Conservation (phyloP, 2,329 filamentous ascomycete genomes). For the Aspergillaceae sp. region DNA sequence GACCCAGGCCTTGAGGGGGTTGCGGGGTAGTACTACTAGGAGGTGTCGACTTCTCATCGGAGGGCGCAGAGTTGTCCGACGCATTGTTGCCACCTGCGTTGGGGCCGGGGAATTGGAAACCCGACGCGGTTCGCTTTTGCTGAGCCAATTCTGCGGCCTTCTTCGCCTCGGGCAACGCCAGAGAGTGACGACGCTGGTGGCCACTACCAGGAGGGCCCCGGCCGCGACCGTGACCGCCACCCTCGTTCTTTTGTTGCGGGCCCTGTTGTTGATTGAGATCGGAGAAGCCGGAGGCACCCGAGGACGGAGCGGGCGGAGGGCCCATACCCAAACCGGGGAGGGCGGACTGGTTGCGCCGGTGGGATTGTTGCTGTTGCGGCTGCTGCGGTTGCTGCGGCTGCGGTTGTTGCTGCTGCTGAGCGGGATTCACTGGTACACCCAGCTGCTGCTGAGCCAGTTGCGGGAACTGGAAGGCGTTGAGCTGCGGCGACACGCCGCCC, state of each 20-base stretch:
- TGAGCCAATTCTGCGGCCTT: constrained; percentile 95
- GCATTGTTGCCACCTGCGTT: constrained; percentile 49
- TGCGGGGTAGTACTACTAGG: constrained; percentile 30
- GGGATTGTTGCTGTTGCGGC: constrained; percentile 56
- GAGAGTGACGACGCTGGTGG: constrained; percentile 87
- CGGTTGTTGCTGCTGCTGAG: no score
- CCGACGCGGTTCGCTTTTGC: constrained; percentile 88
- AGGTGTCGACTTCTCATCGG: constrained; percentile 39
- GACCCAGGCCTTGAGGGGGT: constrained; percentile 55
- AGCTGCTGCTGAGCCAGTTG: constrained; percentile 63
- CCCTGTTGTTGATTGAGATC: constrained; percentile 65
- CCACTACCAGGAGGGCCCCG: constrained; percentile 63
- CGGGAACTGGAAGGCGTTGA: constrained; percentile 80
- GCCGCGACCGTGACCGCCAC: constrained; percentile 60
- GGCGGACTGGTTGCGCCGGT: constrained; percentile 97
- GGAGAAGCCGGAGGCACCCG: constrained; percentile 75
- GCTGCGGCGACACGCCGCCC: constrained; percentile 65
- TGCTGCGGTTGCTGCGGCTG: no score
- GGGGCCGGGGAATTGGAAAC: constrained; percentile 87
- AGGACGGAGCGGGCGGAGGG: constrained; percentile 84
- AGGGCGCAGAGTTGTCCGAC: constrained; percentile 41
- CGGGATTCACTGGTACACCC: constrained; percentile 62
- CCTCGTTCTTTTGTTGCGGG: constrained; percentile 61
- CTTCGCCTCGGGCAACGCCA: constrained; percentile 91
- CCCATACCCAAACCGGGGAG: constrained; percentile 88